phyloP scores from a whole-genome alignment of 2,329 filamentous ascomycete genomes.

The Fusarium equiseti region DNA sequence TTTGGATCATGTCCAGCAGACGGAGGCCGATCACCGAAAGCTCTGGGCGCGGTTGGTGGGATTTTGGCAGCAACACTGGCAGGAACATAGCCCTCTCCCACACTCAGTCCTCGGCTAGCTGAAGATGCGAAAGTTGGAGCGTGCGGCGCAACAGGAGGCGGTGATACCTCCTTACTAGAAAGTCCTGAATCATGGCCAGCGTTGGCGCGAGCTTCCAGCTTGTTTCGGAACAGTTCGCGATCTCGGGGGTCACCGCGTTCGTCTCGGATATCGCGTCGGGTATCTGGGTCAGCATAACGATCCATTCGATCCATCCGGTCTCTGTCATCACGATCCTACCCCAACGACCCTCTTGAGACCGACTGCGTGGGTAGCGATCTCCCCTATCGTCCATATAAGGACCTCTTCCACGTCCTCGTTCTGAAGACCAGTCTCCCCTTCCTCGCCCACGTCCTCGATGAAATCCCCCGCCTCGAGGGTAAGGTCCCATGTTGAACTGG shows the following conservation, averaged over 20 bases:
- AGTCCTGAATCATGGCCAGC: conserved; percentile 61
- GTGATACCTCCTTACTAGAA: conserved; percentile 65
- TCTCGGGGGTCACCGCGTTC: conserved; percentile 59
- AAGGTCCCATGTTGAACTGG: conserved; percentile 65
- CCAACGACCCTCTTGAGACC: conserved; percentile 74
- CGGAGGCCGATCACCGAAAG: conserved; percentile 63
- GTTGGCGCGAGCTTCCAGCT: conserved; percentile 62
- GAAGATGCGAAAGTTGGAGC: conserved; percentile 70
- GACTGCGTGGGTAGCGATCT: conserved; percentile 73
- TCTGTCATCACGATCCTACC: conserved; percentile 68
- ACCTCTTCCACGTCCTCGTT: conserved; percentile 67
- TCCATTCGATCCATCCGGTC: conserved; percentile 60
- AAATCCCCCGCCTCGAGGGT: conserved; percentile 68
- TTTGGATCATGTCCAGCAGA: conserved; percentile 56
- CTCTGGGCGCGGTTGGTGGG: conserved; percentile 66
- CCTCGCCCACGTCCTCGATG: conserved; percentile 66
- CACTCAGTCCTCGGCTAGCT: conserved; percentile 58
- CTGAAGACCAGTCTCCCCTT: conserved; percentile 56
- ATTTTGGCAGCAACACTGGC: conserved; percentile 57
- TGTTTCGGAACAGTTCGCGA: conserved; percentile 62
- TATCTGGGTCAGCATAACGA: conserved; percentile 56
- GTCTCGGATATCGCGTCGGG: conserved; percentile 60
- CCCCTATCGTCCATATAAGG: conserved; percentile 69
- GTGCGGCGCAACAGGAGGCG: conserved; percentile 68
- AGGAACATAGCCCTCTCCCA: conserved; percentile 49